Evolutionary conservation across 352 stramenopile genomes (phyloP).

Genomic region (Pilasporangium apinafurcum): DNA sequence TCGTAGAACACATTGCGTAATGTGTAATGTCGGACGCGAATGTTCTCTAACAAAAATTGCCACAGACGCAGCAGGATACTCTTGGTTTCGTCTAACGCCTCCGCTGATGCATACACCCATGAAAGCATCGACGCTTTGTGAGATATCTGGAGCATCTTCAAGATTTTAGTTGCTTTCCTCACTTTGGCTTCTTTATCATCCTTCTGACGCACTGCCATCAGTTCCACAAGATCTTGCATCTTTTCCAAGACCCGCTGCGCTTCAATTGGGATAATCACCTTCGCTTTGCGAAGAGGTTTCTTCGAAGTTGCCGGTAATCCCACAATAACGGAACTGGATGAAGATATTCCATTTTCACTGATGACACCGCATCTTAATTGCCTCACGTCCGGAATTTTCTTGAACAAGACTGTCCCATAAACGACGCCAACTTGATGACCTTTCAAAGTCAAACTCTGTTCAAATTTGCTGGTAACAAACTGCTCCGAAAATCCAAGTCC

Average conservation of each 20-base stretch:
- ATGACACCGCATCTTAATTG: conserved; percentile 84
- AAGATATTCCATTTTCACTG: conserved; percentile 84
- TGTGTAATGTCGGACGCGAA: conserved; percentile 86
- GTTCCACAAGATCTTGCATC: conserved; percentile 83
- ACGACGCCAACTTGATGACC: conserved; percentile 84
- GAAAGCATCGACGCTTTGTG: conserved; percentile 88
- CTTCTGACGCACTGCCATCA: conserved; percentile 85
- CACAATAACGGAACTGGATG: conserved; percentile 84
- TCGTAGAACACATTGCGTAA: conserved; percentile 88
- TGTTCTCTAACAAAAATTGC: conserved; percentile 88
- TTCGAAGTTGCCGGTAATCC: conserved; percentile 45
- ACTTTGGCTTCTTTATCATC: conserved; percentile 88
- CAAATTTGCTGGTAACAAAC: conserved; percentile 82
- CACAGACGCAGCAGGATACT: conserved; percentile 79
- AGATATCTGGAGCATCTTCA: conserved; percentile 87
- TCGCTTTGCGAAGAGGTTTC: conserved; percentile 57
- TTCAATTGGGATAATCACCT: conserved; percentile 81
- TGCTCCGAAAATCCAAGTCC: conserved; percentile 57
- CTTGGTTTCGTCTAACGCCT: conserved; percentile 84
- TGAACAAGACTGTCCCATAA: conserved; percentile 86
- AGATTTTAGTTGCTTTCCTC: conserved; percentile 85
- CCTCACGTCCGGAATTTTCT: conserved; percentile 83
- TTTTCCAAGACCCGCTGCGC: conserved; percentile 85
- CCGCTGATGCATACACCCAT: conserved; percentile 79
- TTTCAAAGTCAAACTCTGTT: conserved; percentile 83